phyloP scores from a whole-genome alignment of 768 basidiomycete species.

The Lentinula raphanica region DNA sequence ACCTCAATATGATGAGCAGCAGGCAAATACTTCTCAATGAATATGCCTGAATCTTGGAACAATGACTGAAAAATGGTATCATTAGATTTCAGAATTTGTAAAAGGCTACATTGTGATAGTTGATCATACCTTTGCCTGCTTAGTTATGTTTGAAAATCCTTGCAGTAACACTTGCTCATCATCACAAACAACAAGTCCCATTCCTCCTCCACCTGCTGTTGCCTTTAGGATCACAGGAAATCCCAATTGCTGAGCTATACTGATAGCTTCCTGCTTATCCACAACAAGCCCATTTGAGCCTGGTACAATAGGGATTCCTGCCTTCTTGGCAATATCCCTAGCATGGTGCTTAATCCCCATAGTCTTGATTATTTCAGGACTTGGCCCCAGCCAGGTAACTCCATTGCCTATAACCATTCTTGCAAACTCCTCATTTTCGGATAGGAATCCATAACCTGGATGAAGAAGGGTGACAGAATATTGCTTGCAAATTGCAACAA shows the following conservation, averaged over 20 bases:
- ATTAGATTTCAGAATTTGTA: background rate
- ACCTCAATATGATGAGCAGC: slow-evolving; percentile 62
- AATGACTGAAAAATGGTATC: slow-evolving; percentile 27
- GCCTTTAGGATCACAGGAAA: slow-evolving; percentile 66
- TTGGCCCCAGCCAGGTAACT: slow-evolving; percentile 55
- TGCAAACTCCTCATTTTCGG: slow-evolving; percentile 59
- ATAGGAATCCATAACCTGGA: slow-evolving; percentile 62
- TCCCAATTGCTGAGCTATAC: slow-evolving; percentile 37
- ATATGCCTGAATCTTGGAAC: slow-evolving; percentile 47
- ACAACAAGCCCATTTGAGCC: slow-evolving; percentile 48
- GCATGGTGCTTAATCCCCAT: slow-evolving; percentile 68
- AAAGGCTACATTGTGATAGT: background rate
- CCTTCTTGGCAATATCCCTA: slow-evolving; percentile 35
- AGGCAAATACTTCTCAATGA: slow-evolving; percentile 55
- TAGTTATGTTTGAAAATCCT: slow-evolving; percentile 30
- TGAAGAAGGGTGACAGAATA: slow-evolving; percentile 47
- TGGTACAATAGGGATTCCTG: slow-evolving; percentile 50
- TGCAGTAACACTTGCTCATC: slow-evolving; percentile 31
- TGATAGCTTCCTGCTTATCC: slow-evolving; percentile 35
- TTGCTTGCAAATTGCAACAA: slow-evolving; percentile 38
- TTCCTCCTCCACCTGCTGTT: slow-evolving; percentile 65
- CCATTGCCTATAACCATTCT: slow-evolving; percentile 38
- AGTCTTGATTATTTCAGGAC: slow-evolving; percentile 37
- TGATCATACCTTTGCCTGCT: slow-evolving; percentile 38
- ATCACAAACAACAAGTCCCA: slow-evolving; percentile 56